These are phyloP conservation scores for Astragalus membranaceus DNA, from an alignment of 306 rosid species.

Conservation along the genomic window DNA sequence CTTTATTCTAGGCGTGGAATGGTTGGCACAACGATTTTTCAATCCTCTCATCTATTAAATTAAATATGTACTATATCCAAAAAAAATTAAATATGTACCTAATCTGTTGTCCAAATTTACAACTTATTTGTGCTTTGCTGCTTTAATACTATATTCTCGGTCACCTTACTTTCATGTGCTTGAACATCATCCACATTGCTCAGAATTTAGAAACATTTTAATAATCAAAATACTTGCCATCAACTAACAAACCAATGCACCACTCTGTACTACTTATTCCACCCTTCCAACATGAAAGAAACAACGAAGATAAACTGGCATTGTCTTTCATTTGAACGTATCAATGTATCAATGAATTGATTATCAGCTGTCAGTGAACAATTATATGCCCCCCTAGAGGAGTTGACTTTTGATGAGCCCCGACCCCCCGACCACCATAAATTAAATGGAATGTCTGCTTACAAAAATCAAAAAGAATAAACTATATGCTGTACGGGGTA, in stretches of 20 bases:
- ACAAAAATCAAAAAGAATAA: conserved; percentile 26
- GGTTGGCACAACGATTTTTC: no score
- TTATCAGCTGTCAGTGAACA: conserved; percentile 5
- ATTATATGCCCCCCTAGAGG: neutral
- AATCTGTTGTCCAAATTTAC: no score
- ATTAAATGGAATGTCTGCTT: conserved; percentile 16
- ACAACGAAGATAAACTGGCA: neutral
- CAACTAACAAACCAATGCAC: neutral
- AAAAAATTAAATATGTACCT: no score
- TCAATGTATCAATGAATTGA: conserved; percentile 11
- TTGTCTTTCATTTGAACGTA: conserved; percentile 10
- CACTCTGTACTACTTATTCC: neutral
- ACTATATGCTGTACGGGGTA: conserved; percentile 12
- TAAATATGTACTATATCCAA: no score
- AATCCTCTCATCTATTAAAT: no score
- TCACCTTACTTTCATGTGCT: no score
- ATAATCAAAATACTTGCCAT: neutral
- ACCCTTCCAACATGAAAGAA: neutral
- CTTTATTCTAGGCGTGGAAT: no score
- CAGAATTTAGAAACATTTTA: neutral
- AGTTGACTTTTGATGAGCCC: conserved; percentile 5
- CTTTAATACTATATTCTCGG: no score
- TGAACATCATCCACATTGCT: neutral
- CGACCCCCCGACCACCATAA: conserved; percentile 1
- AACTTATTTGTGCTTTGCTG: no score